Evolutionary conservation across 164 flowering plant species (phyloP).

Genomic region (Dillenia suffruticosa): DNA sequence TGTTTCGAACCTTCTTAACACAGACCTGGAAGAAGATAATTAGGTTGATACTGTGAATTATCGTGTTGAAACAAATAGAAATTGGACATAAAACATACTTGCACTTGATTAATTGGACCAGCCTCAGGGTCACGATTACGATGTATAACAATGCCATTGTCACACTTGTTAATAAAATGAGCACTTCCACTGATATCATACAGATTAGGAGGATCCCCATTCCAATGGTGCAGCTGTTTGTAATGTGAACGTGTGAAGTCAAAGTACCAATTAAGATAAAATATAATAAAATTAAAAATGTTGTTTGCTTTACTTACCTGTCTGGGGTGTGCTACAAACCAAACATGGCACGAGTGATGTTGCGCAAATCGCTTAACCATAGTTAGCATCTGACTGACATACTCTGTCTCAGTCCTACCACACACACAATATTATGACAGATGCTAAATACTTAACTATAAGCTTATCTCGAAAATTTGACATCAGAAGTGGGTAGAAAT

Average conservation of each 20-base stretch:
- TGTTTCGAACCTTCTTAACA: constrained; percentile 88
- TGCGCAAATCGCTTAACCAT: constrained; percentile 89
- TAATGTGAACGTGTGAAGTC: constrained; percentile 2
- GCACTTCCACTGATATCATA: constrained; percentile 99
- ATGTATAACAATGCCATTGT: constrained; percentile 95
- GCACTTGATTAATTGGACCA: constrained; percentile 80
- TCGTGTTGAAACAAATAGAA: too few species aligned
- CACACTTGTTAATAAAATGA: constrained; percentile 98
- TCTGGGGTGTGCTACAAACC: constrained; percentile 99
- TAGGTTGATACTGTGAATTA: neutral
- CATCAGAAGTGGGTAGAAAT: too few species aligned
- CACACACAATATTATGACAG: neutral
- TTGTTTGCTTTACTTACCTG: constrained; percentile 49
- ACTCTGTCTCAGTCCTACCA: constrained; percentile 96
- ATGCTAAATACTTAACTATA: too few species aligned
- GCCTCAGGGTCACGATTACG: constrained; percentile 80
- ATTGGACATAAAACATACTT: constrained; percentile 32
- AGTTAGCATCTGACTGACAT: constrained; percentile 97
- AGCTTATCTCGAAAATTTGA: too few species aligned
- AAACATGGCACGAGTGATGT: constrained; percentile 93
- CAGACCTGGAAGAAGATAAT: constrained; percentile 51
- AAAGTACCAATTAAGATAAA: neutral
- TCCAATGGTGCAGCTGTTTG: constrained; percentile 78
- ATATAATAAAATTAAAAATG: neutral
- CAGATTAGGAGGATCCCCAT: constrained; percentile 83